Conservation (phyloP, 2,329 filamentous ascomycete species). For the Capronia americana region DNA sequence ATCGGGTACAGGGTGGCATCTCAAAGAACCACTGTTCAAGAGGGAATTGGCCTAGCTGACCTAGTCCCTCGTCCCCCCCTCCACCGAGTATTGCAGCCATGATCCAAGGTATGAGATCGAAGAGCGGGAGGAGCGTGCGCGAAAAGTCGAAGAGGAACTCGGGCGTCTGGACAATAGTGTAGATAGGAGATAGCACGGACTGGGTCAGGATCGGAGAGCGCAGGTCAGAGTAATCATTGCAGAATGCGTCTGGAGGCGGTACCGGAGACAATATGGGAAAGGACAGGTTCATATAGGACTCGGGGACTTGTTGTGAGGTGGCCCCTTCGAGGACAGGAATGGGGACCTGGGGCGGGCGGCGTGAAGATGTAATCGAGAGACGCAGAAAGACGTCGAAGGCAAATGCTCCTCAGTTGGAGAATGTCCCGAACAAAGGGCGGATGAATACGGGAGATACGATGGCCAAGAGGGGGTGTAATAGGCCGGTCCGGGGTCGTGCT, state of each 20-base stretch:
- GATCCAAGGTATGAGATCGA: constrained; percentile 27
- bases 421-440: neutral
- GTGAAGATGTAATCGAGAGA: neutral
- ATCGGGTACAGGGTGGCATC: constrained; percentile 93
- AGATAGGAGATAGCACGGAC: constrained; percentile 27
- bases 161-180: constrained; percentile 28
- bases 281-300: constrained; percentile 31
- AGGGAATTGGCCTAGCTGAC: constrained; percentile 68
- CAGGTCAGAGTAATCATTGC: constrained; percentile 32
- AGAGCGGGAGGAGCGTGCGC: constrained; percentile 27
- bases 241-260: constrained; percentile 25
- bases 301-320: constrained; percentile 24
- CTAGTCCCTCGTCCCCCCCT: constrained; percentile 33
- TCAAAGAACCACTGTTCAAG: constrained; percentile 99
- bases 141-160: constrained; percentile 31
- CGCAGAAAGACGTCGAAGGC: constrained; percentile 22
- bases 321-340: constrained; percentile 23
- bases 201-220: constrained; percentile 32
- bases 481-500: no score
- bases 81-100: constrained; percentile 37
- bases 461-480: no score
- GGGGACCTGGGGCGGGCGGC: constrained; percentile 8
- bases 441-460: neutral
- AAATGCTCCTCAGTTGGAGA: neutral
- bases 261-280: constrained; percentile 29